Evolutionary conservation across 2,329 filamentous ascomycete genomes (phyloP), one percentile per base, ranked within the genome.

Genomic region (Aciculosporium take): DNA sequence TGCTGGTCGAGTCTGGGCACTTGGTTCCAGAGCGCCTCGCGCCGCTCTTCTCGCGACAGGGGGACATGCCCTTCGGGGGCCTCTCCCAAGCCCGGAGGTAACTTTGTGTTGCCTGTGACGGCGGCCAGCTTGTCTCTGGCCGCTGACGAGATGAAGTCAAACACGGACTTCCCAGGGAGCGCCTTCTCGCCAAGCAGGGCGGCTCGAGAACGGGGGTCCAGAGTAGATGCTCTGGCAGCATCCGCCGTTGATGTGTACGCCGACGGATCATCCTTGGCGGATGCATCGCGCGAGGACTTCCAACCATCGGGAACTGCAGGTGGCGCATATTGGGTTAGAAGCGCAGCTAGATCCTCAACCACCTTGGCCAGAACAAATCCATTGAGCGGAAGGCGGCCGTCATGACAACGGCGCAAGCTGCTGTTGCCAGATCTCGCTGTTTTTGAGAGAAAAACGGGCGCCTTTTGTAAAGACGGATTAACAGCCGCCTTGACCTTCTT

Each of bases 121-220:
- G 76, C 70, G 3, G 73, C 86, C 34, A 98, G 72, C 21, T 80
- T 76, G 39, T 89, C 81, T 46, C 91, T 78, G 3, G 84, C 77
- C 27, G 82, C 73, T 0, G 84, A 70, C 0, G 84, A 84, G 49
- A 98, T 72, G 59, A 84, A 98, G 61, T 96, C 88, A 58, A 96
- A 98, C 3, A 98, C 79, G 0, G 91, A 96, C 63, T 96, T 95
- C 1, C 86, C 85, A 0, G 88, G 88, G 0, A 96, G 66, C 28
- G 51, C 47, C 30, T 75, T 69, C 62, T 95, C 89, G 28, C 88
- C 88, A 1, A 96, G 69, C 1, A 94, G 68, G 4, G 77, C 77
- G 10, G 87, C 88, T 46, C 91, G 77, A 32, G 81, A 69, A 53
- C 76, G 80, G 1, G 85, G 79, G 56, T 94, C 78, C 7, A 94